These are phyloP conservation scores for Lasiosphaeria miniovina DNA, from an alignment of 495 filamentous ascomycete species.

Conservation along the genomic window DNA sequence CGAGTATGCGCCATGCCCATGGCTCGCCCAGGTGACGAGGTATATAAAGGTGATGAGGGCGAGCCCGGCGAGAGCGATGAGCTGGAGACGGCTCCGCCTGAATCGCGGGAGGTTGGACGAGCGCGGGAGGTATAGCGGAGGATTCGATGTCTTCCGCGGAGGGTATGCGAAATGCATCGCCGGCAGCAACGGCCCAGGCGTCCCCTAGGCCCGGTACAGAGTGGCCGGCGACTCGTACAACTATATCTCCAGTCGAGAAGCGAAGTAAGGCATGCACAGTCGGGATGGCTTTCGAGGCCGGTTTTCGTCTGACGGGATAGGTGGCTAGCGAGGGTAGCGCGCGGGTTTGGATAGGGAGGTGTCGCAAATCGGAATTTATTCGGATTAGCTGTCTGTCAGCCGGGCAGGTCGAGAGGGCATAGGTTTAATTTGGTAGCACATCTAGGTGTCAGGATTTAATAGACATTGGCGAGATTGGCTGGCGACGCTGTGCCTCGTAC, in stretches of 20 bases:
- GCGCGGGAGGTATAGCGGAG: conserved; percentile 58
- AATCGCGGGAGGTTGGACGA: conserved; percentile 58
- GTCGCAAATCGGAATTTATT: not conserved
- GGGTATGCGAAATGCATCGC: conserved; percentile 90
- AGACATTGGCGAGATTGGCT: conserved; percentile 13
- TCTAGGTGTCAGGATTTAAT: not conserved
- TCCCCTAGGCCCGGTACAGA: not conserved
- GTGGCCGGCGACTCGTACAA: not conserved
- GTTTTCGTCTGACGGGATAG: no score
- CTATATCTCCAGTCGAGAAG: not conserved
- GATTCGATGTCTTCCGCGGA: conserved; percentile 72
- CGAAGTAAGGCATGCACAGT: not conserved
- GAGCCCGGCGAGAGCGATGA: conserved; percentile 55
- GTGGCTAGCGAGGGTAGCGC: no score
- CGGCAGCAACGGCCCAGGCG: not conserved
- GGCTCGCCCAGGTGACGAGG: conserved; percentile 49
- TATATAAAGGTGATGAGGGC: conserved; percentile 60
- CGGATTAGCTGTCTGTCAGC: not conserved
- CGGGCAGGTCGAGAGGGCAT: not conserved
- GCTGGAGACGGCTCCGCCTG: conserved; percentile 65
- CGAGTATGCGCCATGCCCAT: conserved; percentile 24
- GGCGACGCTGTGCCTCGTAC: conserved; percentile 8
- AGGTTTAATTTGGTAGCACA: conserved; percentile 1
- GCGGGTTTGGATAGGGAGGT: no score
- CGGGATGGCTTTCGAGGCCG: no score